These are phyloP conservation scores for Pythium monospermum DNA, from an alignment of 352 stramenopile genomes.

Conservation along the genomic window DNA sequence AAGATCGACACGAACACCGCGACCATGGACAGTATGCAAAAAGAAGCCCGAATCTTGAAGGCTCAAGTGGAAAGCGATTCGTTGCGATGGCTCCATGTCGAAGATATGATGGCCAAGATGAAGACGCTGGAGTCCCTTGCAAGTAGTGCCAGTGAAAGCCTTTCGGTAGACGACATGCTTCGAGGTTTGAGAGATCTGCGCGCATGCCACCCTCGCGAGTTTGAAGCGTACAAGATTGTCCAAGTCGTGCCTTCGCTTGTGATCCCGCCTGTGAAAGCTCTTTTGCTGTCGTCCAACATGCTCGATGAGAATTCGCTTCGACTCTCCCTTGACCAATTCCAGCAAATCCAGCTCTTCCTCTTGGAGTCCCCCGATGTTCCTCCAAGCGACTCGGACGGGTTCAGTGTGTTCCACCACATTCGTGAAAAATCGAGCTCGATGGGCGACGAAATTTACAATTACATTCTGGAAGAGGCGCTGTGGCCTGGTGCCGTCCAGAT, in stretches of 20 bases:
- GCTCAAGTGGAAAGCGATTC: slow-evolving; percentile 54
- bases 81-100: slow-evolving; percentile 41
- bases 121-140: slow-evolving; percentile 32
- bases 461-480: slow-evolving; percentile 66
- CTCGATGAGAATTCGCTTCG: slow-evolving; percentile 24
- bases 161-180: slow-evolving; percentile 39
- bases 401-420: slow-evolving; percentile 55
- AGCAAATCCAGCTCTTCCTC: slow-evolving; percentile 55
- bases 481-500: slow-evolving; percentile 66
- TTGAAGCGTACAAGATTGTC: slow-evolving; percentile 67
- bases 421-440: slow-evolving; percentile 50
- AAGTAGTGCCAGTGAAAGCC: slow-evolving; percentile 8
- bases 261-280: slow-evolving; percentile 48
- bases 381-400: background rate
- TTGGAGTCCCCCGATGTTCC: slow-evolving; percentile 31
- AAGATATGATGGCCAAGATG: slow-evolving; percentile 44
- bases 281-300: slow-evolving; percentile 39
- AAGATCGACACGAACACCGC: slow-evolving; percentile 53
- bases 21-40: slow-evolving; percentile 47
- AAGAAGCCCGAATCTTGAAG: slow-evolving; percentile 61
- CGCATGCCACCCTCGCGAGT: slow-evolving; percentile 48
- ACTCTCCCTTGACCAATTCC: slow-evolving; percentile 41
- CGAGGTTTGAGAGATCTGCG: slow-evolving; percentile 38
- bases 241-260: slow-evolving; percentile 67
- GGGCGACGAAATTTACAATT: slow-evolving; percentile 72